phyloP scores from a whole-genome alignment of 1,284 basidiomycete species.

The Mycena citricolor region DNA sequence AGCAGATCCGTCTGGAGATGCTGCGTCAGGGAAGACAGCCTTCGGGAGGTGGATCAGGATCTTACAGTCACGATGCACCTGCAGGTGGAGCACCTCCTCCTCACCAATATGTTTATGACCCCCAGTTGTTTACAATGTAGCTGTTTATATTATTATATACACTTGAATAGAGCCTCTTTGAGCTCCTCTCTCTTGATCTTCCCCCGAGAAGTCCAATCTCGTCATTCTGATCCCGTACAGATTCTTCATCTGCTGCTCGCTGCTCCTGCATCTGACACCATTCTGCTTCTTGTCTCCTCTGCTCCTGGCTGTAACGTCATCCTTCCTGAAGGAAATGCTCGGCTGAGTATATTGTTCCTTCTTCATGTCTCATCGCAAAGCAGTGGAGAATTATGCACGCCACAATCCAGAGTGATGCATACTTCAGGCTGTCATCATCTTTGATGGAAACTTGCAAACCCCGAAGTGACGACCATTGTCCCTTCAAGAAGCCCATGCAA shows the following conservation, averaged over 20 bases:
- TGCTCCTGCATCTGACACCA: too few species aligned
- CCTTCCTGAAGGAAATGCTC: constrained; percentile 7
- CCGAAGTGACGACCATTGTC: constrained; percentile 31
- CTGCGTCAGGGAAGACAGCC: constrained; percentile 2
- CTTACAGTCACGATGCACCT: too few species aligned
- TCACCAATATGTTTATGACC: too few species aligned
- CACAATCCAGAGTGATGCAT: constrained; percentile 32
- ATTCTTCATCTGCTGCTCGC: constrained; percentile 7
- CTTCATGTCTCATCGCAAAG: constrained; percentile 29
- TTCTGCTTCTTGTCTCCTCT: constrained; percentile 4
- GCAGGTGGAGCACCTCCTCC: too few species aligned
- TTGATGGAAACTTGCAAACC: constrained; percentile 30
- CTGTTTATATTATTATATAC: constrained; percentile 8
- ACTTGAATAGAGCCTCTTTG: constrained; percentile 16
- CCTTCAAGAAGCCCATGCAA: constrained; percentile 35
- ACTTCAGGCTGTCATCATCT: constrained; percentile 22
- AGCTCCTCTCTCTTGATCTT: constrained; percentile 22
- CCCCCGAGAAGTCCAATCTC: constrained; percentile 20
- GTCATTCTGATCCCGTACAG: constrained; percentile 4
- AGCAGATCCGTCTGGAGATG: constrained; percentile 10
- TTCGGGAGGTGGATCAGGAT: too few species aligned
- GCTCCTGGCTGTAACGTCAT: constrained; percentile 3
- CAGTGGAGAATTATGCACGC: constrained; percentile 33
- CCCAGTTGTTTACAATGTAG: constrained; percentile 2
- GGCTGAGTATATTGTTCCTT: constrained; percentile 2